Conservation (phyloP, 805 yeast genomes). For the Saccharomycodes ludwigii region DNA sequence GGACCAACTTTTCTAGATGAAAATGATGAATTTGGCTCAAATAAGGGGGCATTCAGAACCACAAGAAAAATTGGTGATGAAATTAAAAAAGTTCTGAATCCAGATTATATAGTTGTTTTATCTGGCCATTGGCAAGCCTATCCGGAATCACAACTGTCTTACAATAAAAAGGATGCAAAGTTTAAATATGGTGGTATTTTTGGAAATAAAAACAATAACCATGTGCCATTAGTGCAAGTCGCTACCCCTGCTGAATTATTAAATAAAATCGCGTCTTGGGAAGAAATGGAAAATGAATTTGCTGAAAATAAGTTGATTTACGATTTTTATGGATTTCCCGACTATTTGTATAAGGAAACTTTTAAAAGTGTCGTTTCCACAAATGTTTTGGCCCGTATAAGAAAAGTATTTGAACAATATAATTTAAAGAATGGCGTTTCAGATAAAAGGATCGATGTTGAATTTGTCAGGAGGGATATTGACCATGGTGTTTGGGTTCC, state of each 20-base stretch:
- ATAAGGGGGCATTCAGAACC: slow-evolving; percentile 45
- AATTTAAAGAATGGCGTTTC: slow-evolving; percentile 7
- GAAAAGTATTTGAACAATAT: background rate
- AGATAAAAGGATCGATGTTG: slow-evolving; percentile 1
- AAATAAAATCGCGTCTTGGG: slow-evolving; percentile 1
- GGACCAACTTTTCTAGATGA: slow-evolving; percentile 68
- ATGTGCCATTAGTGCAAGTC: slow-evolving; percentile 2
- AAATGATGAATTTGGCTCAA: slow-evolving; percentile 36
- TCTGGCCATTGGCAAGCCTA: slow-evolving; percentile 72
- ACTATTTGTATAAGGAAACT: slow-evolving; percentile 45
- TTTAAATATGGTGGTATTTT: no score
- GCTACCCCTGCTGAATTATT: slow-evolving; percentile 1
- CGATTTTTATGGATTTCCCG: slow-evolving; percentile 68
- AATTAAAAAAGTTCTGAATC: slow-evolving; percentile 39
- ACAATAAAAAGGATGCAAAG: background rate
- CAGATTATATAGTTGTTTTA: slow-evolving; percentile 52
- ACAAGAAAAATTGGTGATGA: slow-evolving; percentile 38
- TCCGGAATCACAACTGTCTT: slow-evolving; percentile 19
- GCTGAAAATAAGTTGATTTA: slow-evolving; percentile 49
- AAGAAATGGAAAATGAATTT: no score
- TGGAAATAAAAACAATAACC: background rate
- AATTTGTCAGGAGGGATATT: slow-evolving; percentile 40
- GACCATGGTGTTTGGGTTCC: slow-evolving; percentile 86
- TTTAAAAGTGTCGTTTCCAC: slow-evolving; percentile 31
- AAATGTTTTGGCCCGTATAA: slow-evolving; percentile 23